Percentiles rank a stretch among this genome's conserved stretches.
These are phyloP conservation scores for Urtica urens DNA, from an alignment of 306 rosid species.

Conservation along the genomic window DNA sequence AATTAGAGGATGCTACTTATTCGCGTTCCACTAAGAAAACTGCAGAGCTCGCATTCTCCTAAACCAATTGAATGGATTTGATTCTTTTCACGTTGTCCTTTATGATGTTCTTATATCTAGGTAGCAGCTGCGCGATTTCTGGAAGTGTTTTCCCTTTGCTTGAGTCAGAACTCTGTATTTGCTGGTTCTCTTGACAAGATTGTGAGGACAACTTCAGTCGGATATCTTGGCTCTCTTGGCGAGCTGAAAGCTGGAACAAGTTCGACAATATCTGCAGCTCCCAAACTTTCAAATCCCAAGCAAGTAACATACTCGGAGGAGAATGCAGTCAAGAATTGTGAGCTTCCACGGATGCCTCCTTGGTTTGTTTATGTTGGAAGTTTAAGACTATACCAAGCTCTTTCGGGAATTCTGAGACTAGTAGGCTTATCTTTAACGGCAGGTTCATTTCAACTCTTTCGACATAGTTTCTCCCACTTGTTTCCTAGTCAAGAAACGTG, in stretches of 20 bases:
- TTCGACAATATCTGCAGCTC: slow-evolving; percentile 31
- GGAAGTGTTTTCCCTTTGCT: slow-evolving; percentile 65
- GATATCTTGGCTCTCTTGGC: slow-evolving; percentile 63
- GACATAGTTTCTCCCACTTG: background rate
- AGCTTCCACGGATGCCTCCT: slow-evolving; percentile 91
- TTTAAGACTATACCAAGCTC: slow-evolving; percentile 55
- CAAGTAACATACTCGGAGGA: slow-evolving; percentile 20
- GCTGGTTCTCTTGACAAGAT: slow-evolving; percentile 66
- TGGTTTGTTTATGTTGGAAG: slow-evolving; percentile 73
- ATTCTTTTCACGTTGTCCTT: background rate
- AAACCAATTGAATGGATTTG: background rate
- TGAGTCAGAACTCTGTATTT: slow-evolving; percentile 67
- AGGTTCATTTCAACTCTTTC: slow-evolving; percentile 45
- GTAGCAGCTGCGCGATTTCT: slow-evolving; percentile 63
- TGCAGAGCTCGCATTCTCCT: too few species aligned
- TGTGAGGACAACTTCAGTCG: slow-evolving; percentile 48
- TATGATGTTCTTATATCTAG: slow-evolving; percentile 21
- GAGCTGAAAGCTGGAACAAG: slow-evolving; percentile 65
- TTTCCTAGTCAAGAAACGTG: background rate
- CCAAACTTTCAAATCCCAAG: slow-evolving; percentile 30
- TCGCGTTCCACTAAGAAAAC: too few species aligned
- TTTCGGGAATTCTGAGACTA: slow-evolving; percentile 77
- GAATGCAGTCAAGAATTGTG: slow-evolving; percentile 26
- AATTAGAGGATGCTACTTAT: too few species aligned
- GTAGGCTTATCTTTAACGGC: slow-evolving; percentile 62